Conservation (phyloP, 2,329 filamentous ascomycete species). For the Sporothrix inflata region DNA sequence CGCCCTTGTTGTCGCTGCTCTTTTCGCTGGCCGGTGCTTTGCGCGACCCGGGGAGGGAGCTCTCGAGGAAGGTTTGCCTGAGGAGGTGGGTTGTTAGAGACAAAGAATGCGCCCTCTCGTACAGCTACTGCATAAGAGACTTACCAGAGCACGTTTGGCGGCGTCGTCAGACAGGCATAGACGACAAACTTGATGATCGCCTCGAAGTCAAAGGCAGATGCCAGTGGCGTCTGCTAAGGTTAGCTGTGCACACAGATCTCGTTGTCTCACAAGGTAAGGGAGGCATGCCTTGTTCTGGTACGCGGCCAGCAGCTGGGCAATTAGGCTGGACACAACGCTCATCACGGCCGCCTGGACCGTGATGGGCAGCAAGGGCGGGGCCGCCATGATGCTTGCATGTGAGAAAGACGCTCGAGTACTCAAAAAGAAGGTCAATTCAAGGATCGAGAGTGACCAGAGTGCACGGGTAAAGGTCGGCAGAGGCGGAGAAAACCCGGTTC, state of each 20-base stretch:
- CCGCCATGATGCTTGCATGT: constrained; percentile 14
- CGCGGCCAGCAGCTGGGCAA: constrained; percentile 71
- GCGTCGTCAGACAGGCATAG: constrained; percentile 72
- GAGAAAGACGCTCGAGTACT: neutral
- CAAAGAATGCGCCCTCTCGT: too few relatives aligned
- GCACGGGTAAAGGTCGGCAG: neutral
- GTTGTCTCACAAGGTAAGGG: neutral
- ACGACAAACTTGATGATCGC: constrained; percentile 77
- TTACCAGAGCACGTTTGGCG: constrained; percentile 83
- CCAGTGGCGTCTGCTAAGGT: constrained; percentile 55
- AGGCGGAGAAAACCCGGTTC: neutral
- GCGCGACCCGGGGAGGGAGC: constrained; percentile 67
- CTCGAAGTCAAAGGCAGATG: constrained; percentile 59
- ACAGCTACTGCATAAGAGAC: neutral
- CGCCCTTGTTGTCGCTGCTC: constrained; percentile 40
- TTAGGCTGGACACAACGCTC: constrained; percentile 68
- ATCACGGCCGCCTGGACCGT: constrained; percentile 69
- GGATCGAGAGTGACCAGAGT: neutral
- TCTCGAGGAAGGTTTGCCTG: constrained; percentile 77
- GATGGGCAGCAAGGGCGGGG: constrained; percentile 58
- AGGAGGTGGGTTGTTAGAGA: too few relatives aligned
- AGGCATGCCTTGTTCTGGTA: constrained; percentile 60
- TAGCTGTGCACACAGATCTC: neutral
- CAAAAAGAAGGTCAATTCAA: neutral
- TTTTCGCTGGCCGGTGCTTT: constrained; percentile 48